Evolutionary conservation across 768 basidiomycete genomes (phyloP).

Genomic region (Pleurotus eryngii): DNA sequence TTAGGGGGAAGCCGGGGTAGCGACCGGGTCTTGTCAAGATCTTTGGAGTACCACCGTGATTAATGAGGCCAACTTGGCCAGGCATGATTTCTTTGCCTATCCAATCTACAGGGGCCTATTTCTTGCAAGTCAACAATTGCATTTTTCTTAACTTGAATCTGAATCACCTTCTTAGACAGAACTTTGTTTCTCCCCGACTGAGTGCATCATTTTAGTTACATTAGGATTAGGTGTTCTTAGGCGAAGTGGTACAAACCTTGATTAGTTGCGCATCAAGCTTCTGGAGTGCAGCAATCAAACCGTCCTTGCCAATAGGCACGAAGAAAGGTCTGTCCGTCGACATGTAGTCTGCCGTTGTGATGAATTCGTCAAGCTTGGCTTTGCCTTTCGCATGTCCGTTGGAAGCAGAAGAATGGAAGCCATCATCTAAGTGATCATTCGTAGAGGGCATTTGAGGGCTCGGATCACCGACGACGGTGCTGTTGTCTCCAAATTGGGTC

Average conservation of each 20-base stretch:
- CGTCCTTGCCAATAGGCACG: constrained; percentile 62
- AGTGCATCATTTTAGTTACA: constrained; percentile 4
- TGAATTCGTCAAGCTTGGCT: constrained; percentile 32
- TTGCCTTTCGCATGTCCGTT: constrained; percentile 11
- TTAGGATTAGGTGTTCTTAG: not conserved
- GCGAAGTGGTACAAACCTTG: constrained; percentile 30
- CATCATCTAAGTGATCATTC: not conserved
- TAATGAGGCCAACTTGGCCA: constrained; percentile 70
- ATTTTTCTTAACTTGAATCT: too few species aligned
- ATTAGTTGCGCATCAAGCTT: constrained; percentile 64
- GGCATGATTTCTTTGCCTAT: constrained; percentile 69
- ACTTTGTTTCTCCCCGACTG: constrained; percentile 57
- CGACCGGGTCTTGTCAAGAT: constrained; percentile 71
- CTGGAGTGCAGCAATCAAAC: constrained; percentile 65
- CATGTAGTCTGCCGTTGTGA: constrained; percentile 44
- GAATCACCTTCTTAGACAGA: constrained; percentile 57
- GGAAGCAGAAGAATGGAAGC: not conserved
- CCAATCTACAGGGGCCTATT: constrained; percentile 61
- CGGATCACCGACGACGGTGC: constrained; percentile 42
- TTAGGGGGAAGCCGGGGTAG: constrained; percentile 71
- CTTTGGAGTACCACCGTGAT: constrained; percentile 81
- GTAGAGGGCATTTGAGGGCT: constrained; percentile 1
- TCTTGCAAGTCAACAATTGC: too few species aligned
- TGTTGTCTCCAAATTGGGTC: constrained; percentile 38
- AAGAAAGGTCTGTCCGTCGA: constrained; percentile 67